Base-by-base conservation (phyloP, 805 yeast genomes). In the Jamesozyma jinghongensis region DNA sequence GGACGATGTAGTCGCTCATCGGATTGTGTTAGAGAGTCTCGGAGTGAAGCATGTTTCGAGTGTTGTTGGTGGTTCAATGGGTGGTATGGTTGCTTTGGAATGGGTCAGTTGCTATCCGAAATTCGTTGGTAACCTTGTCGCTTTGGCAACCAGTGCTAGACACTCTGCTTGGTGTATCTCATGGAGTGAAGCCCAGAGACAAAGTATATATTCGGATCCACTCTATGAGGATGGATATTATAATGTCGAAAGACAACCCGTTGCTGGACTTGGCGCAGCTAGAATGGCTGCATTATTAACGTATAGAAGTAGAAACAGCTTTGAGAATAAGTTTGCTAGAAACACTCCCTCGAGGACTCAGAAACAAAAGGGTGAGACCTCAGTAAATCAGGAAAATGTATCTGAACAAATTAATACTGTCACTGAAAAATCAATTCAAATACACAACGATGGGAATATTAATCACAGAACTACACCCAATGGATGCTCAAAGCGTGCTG, bases 81-180 rank as follows among this genome's bases (percentile, higher is more conserved):
- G 98, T 32, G 98, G 98, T 16, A 92, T 92, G 97, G 66, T 87
- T 34, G 86, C 88, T 0, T 66, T 92, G 52, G 98, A 92, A 60
- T 92, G 85, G 74, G 76, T 87, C 3, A 48, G 52, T 5, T 49
- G 51, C 34, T 85, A 74, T 57, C 79, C 76, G 41, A 81, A 81
- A 3, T 92, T 75, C 56, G 94, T 92, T 27, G 72, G 73, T 44
- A 68, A 74, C 32, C 68, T 84, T 18, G 79, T 90, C 12, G 90
- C 96, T 0, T 65, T 90, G 40, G 98, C 98, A 1, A 90, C 97
- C 0, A 79, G 94, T 19, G 96, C 97, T 0, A 71, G 94, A 55
- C 94, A 88, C 34, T 82, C 94, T 2, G 98, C 98, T 0, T 92
- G 98, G 98, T 92, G 97, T 50, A 92, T 92, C 32, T 85, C 95